Conservation (phyloP, 768 basidiomycete species). For the Suillus ampliporus region DNA sequence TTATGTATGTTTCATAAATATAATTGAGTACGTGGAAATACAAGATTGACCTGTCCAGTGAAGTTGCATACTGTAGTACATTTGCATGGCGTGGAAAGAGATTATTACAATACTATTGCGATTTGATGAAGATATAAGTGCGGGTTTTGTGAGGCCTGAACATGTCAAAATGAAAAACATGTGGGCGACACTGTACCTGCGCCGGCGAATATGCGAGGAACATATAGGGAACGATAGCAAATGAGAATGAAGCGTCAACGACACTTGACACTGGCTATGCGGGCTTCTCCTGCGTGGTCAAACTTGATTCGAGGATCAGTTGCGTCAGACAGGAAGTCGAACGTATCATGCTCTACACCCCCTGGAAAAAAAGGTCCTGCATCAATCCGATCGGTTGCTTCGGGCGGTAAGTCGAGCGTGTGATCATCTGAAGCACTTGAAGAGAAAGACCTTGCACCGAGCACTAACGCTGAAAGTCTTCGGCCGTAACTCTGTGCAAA, state of each 20-base stretch:
- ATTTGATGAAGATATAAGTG: too few relatives aligned
- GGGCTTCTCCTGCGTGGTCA: constrained; percentile 48
- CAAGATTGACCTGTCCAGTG: too few relatives aligned
- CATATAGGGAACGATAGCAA: not conserved
- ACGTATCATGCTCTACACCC: not conserved
- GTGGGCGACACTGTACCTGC: too few relatives aligned
- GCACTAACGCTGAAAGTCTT: constrained; percentile 68
- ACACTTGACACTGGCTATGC: constrained; percentile 60
- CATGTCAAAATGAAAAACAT: too few relatives aligned
- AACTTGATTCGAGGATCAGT: constrained; percentile 5
- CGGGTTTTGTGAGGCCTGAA: too few relatives aligned
- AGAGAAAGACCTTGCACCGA: constrained; percentile 40
- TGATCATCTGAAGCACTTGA: too few relatives aligned
- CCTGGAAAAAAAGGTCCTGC: not conserved
- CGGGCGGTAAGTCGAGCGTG: too few relatives aligned
- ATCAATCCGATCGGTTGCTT: not conserved
- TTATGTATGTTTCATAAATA: too few relatives aligned
- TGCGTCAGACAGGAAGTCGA: not conserved
- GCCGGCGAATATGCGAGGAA: not conserved
- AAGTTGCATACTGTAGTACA: too few relatives aligned
- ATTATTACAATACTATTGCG: too few relatives aligned
- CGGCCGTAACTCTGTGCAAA: constrained; percentile 59
- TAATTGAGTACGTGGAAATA: too few relatives aligned
- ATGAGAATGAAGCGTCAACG: not conserved
- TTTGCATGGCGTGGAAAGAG: too few relatives aligned